Evolutionary conservation across 2,329 filamentous ascomycete genomes (phyloP).

Genomic region (Knufia petricola): DNA sequence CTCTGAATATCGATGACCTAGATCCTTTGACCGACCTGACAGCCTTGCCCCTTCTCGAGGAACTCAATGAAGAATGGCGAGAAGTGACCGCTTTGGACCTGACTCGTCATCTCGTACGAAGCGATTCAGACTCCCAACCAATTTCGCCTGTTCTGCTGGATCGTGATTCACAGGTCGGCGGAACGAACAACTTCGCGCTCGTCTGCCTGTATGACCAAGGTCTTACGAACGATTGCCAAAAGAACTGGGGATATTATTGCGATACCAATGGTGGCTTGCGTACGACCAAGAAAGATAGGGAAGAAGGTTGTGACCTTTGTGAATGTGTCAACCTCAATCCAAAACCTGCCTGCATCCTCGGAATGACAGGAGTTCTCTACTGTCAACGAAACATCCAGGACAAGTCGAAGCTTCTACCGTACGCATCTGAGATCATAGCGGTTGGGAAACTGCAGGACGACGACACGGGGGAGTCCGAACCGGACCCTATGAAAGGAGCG

Average conservation of each 20-base stretch:
- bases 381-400: neutral
- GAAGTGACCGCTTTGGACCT: neutral
- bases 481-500: too few relatives aligned
- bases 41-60: too few relatives aligned
- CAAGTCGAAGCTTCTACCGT: too few relatives aligned
- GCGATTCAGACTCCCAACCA: neutral
- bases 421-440: too few relatives aligned
- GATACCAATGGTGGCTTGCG: neutral
- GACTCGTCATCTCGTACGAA: neutral
- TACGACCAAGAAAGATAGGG: neutral
- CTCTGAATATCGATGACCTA: too few relatives aligned
- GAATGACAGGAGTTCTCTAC: neutral
- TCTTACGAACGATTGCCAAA: neutral
- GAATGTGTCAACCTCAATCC: neutral
- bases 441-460: too few relatives aligned
- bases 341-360: neutral
- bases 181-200: neutral
- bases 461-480: too few relatives aligned
- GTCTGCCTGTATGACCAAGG: neutral
- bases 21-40: too few relatives aligned
- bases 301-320: neutral
- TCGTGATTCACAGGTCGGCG: neutral
- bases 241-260: slow-evolving; percentile 5
- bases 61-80: too few relatives aligned
- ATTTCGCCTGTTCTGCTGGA: neutral